A percentile compares a stretch with the other conserved stretches of the same genome.
These are phyloP conservation scores for Eleusine indica DNA, from an alignment of 176 grass and related monocot species.

Conservation along the genomic window DNA sequence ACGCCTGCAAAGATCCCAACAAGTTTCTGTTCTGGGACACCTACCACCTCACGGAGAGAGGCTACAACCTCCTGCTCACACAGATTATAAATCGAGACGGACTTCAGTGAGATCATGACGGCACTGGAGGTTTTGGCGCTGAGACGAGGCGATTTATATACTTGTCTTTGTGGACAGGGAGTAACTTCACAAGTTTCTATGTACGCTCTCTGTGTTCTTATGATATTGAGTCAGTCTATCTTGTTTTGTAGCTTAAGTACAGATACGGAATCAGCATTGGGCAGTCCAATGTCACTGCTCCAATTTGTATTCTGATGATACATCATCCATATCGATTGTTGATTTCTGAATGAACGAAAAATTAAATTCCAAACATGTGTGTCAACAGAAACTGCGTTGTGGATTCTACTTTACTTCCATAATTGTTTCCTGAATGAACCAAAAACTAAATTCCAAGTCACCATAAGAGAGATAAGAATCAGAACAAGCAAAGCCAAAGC, in stretches of 20 bases:
- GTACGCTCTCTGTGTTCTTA: background rate
- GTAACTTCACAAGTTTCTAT: background rate
- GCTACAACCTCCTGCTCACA: slow-evolving; percentile 58
- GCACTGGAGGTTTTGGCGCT: background rate
- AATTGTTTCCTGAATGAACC: background rate
- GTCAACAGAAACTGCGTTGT: background rate
- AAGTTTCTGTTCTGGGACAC: slow-evolving; percentile 90
- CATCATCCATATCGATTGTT: background rate
- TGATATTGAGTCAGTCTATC: background rate
- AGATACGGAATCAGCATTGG: background rate
- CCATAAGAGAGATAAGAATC: background rate
- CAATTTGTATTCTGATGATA: background rate
- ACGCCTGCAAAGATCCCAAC: slow-evolving; percentile 45
- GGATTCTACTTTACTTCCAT: background rate
- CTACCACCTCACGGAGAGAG: slow-evolving; percentile 80
- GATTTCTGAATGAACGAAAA: background rate
- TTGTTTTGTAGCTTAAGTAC: background rate
- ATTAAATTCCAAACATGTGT: background rate
- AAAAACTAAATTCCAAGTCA: background rate
- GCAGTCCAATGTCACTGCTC: background rate
- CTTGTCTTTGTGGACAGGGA: background rate
- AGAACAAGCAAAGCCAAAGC: background rate
- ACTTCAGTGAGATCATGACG: background rate
- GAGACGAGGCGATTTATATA: background rate
- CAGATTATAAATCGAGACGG: slow-evolving; percentile 48